Evolutionary conservation across 2,329 filamentous ascomycete species (phyloP).

Genomic region (Fusarium begoniae): DNA sequence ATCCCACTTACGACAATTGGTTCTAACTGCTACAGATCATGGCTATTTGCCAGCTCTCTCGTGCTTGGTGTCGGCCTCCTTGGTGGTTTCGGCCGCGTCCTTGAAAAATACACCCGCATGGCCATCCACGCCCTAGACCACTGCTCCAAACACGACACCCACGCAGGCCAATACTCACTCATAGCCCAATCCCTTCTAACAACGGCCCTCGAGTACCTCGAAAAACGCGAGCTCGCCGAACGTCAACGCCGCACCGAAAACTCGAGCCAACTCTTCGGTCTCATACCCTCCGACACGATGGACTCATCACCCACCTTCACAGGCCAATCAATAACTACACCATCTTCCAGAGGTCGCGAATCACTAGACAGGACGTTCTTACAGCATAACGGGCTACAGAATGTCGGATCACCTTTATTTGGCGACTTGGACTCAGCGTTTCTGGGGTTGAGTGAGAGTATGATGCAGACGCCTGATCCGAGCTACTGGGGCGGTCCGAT

Average conservation of each 20-base stretch:
- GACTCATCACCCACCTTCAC: slow-evolving; percentile 17
- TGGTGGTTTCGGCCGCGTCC: slow-evolving; percentile 60
- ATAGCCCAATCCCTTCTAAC: slow-evolving; percentile 61
- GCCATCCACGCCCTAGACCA: slow-evolving; percentile 60
- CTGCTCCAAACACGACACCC: slow-evolving; percentile 59
- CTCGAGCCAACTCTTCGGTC: slow-evolving; percentile 61
- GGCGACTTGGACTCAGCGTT: slow-evolving; percentile 51
- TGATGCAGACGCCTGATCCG: slow-evolving; percentile 54
- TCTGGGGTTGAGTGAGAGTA: slow-evolving; percentile 49
- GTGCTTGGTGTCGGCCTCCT: slow-evolving; percentile 62
- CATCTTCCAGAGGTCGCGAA: slow-evolving; percentile 25
- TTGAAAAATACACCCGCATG: slow-evolving; percentile 60
- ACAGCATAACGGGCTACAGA: slow-evolving; percentile 42
- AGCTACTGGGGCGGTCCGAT: slow-evolving; percentile 51
- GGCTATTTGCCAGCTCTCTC: slow-evolving; percentile 63
- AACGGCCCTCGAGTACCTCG: slow-evolving; percentile 57
- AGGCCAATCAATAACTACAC: slow-evolving; percentile 18
- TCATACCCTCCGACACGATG: slow-evolving; percentile 49
- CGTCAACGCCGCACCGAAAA: slow-evolving; percentile 58
- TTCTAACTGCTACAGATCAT: slow-evolving; percentile 51
- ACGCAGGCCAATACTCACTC: slow-evolving; percentile 62
- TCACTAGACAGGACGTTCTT: slow-evolving; percentile 42
- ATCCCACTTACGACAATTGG: rapidly evolving
- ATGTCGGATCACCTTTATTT: slow-evolving; percentile 45
- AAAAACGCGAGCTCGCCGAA: slow-evolving; percentile 58